A percentile compares a stretch with the other conserved stretches of the same genome.
Conservation (phyloP, 768 basidiomycete species). For the Amanita exitialis region DNA sequence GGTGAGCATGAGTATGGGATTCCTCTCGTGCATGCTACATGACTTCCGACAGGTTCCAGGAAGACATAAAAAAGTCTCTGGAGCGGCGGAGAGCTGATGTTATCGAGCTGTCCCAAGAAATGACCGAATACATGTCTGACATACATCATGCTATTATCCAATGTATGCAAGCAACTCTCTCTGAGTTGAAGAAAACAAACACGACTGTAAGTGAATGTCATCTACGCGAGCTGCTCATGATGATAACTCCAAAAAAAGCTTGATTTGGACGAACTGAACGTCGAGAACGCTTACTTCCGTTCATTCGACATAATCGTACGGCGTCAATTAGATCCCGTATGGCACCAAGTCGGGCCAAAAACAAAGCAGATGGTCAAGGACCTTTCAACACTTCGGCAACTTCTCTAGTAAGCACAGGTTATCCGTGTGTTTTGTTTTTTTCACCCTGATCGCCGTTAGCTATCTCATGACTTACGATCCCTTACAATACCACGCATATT, state of each 20-base stretch:
- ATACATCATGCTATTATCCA: slow-evolving; percentile 90
- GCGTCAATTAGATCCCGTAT: slow-evolving; percentile 83
- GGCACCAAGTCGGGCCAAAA: slow-evolving; percentile 92
- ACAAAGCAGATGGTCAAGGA: slow-evolving; percentile 90
- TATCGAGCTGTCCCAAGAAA: slow-evolving; percentile 77
- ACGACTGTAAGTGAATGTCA: slow-evolving; percentile 34
- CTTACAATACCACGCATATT: slow-evolving; percentile 82
- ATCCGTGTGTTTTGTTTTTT: neutral
- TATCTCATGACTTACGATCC: slow-evolving; percentile 88
- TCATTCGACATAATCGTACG: slow-evolving; percentile 88
- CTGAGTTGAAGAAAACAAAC: slow-evolving; percentile 84
- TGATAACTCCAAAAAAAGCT: slow-evolving; percentile 39
- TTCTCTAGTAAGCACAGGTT: slow-evolving; percentile 53
- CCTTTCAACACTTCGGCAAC: slow-evolving; percentile 71
- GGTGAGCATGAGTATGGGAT: slow-evolving; percentile 33
- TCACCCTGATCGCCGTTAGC: slow-evolving; percentile 22
- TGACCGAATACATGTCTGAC: slow-evolving; percentile 82
- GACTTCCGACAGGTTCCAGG: slow-evolving; percentile 64
- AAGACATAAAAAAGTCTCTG: slow-evolving; percentile 73
- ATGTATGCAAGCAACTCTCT: slow-evolving; percentile 86
- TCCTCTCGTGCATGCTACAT: neutral
- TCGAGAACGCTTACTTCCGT: slow-evolving; percentile 90
- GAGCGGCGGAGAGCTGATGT: slow-evolving; percentile 84
- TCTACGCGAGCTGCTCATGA: neutral
- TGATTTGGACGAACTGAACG: slow-evolving; percentile 85